Percentiles rank a stretch among this genome's conserved stretches.
These are phyloP conservation scores for Pseudozyma thailandica DNA, from an alignment of 1,284 basidiomycete genomes.

Conservation along the genomic window DNA sequence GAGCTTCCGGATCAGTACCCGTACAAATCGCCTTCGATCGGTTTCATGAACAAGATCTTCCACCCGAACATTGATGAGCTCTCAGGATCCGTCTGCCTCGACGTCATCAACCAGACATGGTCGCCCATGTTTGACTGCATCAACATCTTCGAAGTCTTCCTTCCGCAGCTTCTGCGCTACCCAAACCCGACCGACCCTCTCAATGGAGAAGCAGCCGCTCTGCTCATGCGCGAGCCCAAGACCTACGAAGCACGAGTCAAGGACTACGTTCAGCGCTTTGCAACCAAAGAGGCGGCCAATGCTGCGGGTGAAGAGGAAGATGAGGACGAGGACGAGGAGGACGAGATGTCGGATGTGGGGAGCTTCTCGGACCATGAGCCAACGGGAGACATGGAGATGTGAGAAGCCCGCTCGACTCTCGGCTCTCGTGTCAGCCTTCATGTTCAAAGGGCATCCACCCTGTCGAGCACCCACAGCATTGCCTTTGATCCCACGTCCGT, in stretches of 20 bases:
- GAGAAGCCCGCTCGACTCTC: background rate
- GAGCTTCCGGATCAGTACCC: slow-evolving; percentile 99
- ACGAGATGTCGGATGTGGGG: slow-evolving; percentile 65
- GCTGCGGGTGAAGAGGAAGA: slow-evolving; percentile 48
- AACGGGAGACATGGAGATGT: slow-evolving; percentile 57
- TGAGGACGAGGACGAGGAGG: slow-evolving; percentile 55
- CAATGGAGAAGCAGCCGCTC: slow-evolving; percentile 95
- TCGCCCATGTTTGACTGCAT: slow-evolving; percentile 79
- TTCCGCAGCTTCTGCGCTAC: slow-evolving; percentile 94
- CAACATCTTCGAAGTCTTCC: slow-evolving; percentile 98
- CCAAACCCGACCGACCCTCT: slow-evolving; percentile 97
- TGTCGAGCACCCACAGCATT: too few species aligned
- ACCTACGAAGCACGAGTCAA: slow-evolving; percentile 68
- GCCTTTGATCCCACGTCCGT: background rate
- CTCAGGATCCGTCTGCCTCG: slow-evolving; percentile 68
- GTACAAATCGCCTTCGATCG: slow-evolving; percentile 98
- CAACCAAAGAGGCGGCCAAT: slow-evolving; percentile 49
- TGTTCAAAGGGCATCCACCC: too few species aligned
- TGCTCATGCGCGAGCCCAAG: slow-evolving; percentile 96
- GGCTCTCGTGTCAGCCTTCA: background rate
- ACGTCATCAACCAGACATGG: slow-evolving; percentile 65
- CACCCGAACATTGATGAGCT: slow-evolving; percentile 98
- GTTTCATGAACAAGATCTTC: slow-evolving; percentile 99
- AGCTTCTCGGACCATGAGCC: slow-evolving; percentile 58
- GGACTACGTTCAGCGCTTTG: slow-evolving; percentile 59